Base-by-base conservation (phyloP, 176 grass and related monocot genomes). In the Stipa capillata region DNA sequence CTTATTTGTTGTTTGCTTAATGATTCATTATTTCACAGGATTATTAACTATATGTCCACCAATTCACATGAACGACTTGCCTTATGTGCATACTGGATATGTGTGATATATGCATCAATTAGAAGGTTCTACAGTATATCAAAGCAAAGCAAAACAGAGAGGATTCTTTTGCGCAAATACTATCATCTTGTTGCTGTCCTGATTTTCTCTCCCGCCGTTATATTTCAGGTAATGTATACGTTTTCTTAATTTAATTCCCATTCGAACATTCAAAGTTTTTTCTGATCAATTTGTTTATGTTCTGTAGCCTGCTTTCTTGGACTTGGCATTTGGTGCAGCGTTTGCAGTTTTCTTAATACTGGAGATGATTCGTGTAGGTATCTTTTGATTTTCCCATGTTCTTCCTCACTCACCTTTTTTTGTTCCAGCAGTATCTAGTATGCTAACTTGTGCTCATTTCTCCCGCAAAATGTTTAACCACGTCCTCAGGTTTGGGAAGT, bases 311-410 rank as follows among this genome's bases (percentile, higher is more conserved):
- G 75, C 77, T 89, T 99, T 99, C 84, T 80, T 99, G 78, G 90
- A 99, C 78, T 87, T 99, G 77, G 92, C 96, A 81, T 95, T 99
- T 92, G 96, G 96, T 99, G 83, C 81, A 78, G 92, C 96, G 69
- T 87, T 99, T 78, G 91, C 79, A 80, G 88, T 91, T 91, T 99
- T 99, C 86, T 86, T 99, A 84, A 51, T 85, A 80, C 81, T 99
- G 76, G 96, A 99, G 87, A 93, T 99, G 83, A 93, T 99, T 79
- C 85, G 92, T 69, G 92, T 99, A 93, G 83, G 71, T 36, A 54
- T 15, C 27, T 71, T 57, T 74, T 16, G 21, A 14, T 51, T 78
- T 77, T 47, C 50, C 70, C 37, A 24, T 14, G 21, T 57, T 58
- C 21, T 82, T 27, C 29, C 83, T 23, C 23, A 13, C 6, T 48